These are phyloP conservation scores for Ambispora gerdemannii DNA, from an alignment of 192 early-diverging fungal genomes.

Conservation along the genomic window DNA sequence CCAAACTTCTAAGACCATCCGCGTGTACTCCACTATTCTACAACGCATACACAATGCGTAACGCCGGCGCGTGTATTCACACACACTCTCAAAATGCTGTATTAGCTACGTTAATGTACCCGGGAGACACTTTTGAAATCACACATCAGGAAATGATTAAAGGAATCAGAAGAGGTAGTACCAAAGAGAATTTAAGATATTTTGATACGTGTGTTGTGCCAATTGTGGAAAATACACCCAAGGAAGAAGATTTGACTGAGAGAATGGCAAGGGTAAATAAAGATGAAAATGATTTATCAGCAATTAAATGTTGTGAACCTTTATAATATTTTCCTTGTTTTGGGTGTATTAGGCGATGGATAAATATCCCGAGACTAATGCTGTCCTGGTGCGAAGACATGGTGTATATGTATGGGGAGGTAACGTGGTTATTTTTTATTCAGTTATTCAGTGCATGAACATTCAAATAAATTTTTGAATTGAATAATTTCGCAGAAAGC, in stretches of 20 bases:
- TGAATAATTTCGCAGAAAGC: constrained; percentile 47
- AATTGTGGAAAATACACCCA: constrained; percentile 93
- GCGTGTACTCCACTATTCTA: constrained; percentile 96
- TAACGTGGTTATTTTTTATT: constrained; percentile 26
- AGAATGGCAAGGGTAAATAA: constrained; percentile 68
- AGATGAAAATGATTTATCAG: not conserved
- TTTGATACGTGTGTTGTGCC: constrained; percentile 85
- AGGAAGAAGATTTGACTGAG: constrained; percentile 87
- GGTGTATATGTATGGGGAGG: constrained; percentile 98
- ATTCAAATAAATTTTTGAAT: not conserved
- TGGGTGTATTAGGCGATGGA: constrained; percentile 76
- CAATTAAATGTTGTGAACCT: not conserved
- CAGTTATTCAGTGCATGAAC: not conserved
- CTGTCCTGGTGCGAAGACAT: constrained; percentile 91
- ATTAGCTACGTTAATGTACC: constrained; percentile 82
- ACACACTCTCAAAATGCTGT: constrained; percentile 96
- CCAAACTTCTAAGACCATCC: constrained; percentile 72
- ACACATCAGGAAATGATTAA: constrained; percentile 99
- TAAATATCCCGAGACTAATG: constrained; percentile 84
- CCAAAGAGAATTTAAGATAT: constrained; percentile 64
- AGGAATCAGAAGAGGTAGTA: constrained; percentile 79
- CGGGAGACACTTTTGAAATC: constrained; percentile 74
- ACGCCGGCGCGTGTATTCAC: constrained; percentile 90
- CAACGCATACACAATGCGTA: constrained; percentile 82
- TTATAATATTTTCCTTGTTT: not conserved